These are phyloP conservation scores for Mortierella sp. DNA, from an alignment of 371 early-diverging fungal genomes.

Conservation along the genomic window DNA sequence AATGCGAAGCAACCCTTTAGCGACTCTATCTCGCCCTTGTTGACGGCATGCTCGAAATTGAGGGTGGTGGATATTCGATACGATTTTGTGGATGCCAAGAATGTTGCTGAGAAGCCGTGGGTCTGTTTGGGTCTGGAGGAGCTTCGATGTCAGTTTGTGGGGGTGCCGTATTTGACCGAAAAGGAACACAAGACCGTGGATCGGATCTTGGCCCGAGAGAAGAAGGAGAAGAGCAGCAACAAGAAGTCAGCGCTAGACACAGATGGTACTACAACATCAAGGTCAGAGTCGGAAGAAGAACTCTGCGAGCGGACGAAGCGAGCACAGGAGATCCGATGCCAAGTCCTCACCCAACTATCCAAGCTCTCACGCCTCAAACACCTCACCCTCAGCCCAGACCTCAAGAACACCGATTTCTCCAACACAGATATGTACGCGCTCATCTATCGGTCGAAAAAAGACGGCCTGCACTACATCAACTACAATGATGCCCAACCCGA, in stretches of 20 bases:
- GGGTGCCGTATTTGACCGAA: neutral
- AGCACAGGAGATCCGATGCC: neutral
- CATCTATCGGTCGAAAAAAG: neutral
- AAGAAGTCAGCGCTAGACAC: neutral
- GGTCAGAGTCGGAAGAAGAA: neutral
- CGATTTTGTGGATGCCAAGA: neutral
- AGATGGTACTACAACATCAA: neutral
- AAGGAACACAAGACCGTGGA: neutral
- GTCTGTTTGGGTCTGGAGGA: conserved; percentile 3
- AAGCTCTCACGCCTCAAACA: conserved; percentile 1
- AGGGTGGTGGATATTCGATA: neutral
- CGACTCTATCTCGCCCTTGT: neutral
- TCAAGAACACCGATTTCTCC: neutral
- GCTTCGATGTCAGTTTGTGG: neutral
- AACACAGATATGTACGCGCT: conserved; percentile 1
- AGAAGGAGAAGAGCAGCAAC: neutral
- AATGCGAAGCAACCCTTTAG: neutral
- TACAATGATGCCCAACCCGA: neutral
- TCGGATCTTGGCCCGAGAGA: neutral
- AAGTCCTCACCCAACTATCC: neutral
- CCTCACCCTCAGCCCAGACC: neutral
- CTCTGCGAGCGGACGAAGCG: neutral
- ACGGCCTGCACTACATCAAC: neutral
- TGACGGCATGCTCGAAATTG: neutral
- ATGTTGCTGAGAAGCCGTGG: neutral